A percentile compares a stretch with the other conserved stretches of the same genome.
These are phyloP conservation scores for Mucor racemosus DNA, from an alignment of 371 early-diverging fungal genomes.

Conservation along the genomic window DNA sequence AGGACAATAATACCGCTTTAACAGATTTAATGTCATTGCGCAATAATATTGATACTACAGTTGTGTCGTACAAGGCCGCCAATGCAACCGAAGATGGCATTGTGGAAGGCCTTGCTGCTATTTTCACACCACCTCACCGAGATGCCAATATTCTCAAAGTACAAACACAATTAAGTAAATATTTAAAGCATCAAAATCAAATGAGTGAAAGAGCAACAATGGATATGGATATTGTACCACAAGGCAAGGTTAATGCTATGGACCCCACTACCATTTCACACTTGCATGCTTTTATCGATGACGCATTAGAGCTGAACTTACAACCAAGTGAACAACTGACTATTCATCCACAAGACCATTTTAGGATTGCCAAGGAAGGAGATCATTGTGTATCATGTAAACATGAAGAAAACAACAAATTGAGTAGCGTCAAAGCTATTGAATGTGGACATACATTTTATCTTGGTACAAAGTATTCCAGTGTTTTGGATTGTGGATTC, in stretches of 20 bases:
- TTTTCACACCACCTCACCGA: conserved; percentile 30
- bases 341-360: conserved; percentile 51
- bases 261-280: background rate
- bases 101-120: conserved; percentile 24
- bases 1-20: background rate
- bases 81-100: background rate
- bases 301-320: conserved; percentile 11
- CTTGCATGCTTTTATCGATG: conserved; percentile 40
- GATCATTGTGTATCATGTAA: conserved; percentile 71
- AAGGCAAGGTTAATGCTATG: background rate
- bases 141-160: conserved; percentile 40
- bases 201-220: conserved; percentile 23
- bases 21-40: background rate
- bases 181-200: conserved; percentile 24
- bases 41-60: background rate
- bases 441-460: conserved; percentile 93
- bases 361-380: conserved; percentile 60
- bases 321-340: background rate
- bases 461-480: conserved; percentile 88
- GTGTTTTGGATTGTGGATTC: conserved; percentile 66
- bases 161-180: conserved; percentile 28
- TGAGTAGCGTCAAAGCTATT: conserved; percentile 70
- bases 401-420: conserved; percentile 19
- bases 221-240: conserved; percentile 17
- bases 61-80: background rate